Base-by-base conservation (phyloP, 306 rosid species). In the Prunus fruticosa region DNA sequence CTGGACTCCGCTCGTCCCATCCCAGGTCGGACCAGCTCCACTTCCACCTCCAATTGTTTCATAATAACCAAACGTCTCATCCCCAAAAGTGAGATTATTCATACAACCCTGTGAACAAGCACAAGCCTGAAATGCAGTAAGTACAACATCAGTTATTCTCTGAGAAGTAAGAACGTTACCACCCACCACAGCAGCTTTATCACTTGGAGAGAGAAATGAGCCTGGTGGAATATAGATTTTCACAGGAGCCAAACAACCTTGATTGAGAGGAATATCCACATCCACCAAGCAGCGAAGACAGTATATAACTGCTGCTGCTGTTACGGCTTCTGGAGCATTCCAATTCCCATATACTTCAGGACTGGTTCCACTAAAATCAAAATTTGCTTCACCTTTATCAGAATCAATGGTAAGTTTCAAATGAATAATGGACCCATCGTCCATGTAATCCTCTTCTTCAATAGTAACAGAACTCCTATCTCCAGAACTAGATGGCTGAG, bases 51-150 rank as follows among this genome's bases (percentile, higher is more conserved):
- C 98, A 64, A 94, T 91, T 51, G 97, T 94, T 90, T 94, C 98
- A 49, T 94, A 94, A 75, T 94, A 94, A 57, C 98, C 98, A 71
- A 94, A 94, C 46, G 93, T 90, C 20, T 90, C 88, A 71, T 94
- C 98, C 50, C 98, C 98, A 75, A 94, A 94, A 54, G 98, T 94
- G 67, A 94, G 93, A 80, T 94, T 94, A 86, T 90, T 94, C 98
- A 91, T 94, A 75, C 98, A 94, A 67, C 98, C 98, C 80, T 91
- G 98, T 74, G 98, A 94, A 71, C 97, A 94, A 53, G 98, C 97
- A 80, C 97, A 94, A 27, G 97, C 98, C 81, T 90, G 94, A 73
- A 94, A 94, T 69, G 98, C 96, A 75, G 96, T 84, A 6, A 94
- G 92, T 52, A 94, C 79, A 53, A 94, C 98, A 80, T 94, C 97